Evolutionary conservation across 805 yeast species (phyloP), one percentile per base, ranked within the genome.

Genomic region (Candida tallmaniae): DNA sequence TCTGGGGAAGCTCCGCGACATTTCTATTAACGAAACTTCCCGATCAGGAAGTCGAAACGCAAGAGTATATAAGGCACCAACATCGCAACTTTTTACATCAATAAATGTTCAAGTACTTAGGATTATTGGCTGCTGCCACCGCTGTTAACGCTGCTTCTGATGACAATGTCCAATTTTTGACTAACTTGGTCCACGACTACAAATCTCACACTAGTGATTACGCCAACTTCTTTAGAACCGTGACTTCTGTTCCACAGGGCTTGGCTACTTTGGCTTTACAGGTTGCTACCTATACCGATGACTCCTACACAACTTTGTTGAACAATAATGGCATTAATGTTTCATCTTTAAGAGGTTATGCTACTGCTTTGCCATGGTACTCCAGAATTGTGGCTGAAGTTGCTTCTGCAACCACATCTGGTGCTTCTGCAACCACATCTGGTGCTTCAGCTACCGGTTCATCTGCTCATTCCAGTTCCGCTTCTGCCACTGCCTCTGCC

Each of bases 321-420:
- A 45, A 49, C 23, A 36, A 55, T 30, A 29, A 50, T 13, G 42
- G 39, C 3, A 28, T 55, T 12, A 38, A 53, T 40, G 42, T 54
- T 31, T 29, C 25, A 17, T 44, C 39, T 27, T 51, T 63, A 41
- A 47, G 40, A 41, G 27, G 40, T 3, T 60, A 48, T 41, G 69
- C 65, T 22, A 54, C 64, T 14, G 45, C 47, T 17, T 56, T 64
- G 45, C 68, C 68, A 14, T 64, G 70, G 70, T 61, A 52, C 54
- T 33, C 44, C n/a, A 36, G 50, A 34, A 35, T 46, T 22, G 45
- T 23, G 5, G 41, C 12, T n/a, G 28, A 16, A 6, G 35, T 22
- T 6, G 32, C 18, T 5, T 20, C 14, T n/a, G 32, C 29, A 9
- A 27, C 40, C n/a, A 27, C 29, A 13, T 11, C 6, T n/a, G 32